phyloP scores from a whole-genome alignment of 2,329 filamentous ascomycete genomes.

The Zarea fungicola region DNA sequence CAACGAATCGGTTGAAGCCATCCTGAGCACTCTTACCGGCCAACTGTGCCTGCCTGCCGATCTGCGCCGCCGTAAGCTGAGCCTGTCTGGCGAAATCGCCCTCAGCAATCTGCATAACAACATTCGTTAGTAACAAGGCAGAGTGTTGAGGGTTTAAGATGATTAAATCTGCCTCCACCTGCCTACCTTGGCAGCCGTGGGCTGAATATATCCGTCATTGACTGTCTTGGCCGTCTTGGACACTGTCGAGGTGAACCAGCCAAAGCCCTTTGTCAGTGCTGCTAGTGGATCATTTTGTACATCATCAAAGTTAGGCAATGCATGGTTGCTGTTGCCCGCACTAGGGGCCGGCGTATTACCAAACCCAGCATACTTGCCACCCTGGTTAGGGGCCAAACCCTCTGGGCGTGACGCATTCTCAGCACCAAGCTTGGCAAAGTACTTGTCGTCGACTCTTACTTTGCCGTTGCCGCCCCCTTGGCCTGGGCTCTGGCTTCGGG shows the following conservation, averaged over 20 bases:
- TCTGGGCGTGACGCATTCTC: slow-evolving; percentile 76
- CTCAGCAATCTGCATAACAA: slow-evolving; percentile 60
- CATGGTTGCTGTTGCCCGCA: slow-evolving; percentile 35
- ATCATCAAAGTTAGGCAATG: slow-evolving; percentile 70
- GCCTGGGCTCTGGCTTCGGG: slow-evolving; percentile 35
- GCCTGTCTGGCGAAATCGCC: slow-evolving; percentile 69
- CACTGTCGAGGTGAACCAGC: slow-evolving; percentile 86
- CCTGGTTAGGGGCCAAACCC: slow-evolving; percentile 76
- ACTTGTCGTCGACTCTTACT: slow-evolving; percentile 72
- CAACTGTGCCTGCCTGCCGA: slow-evolving; percentile 60
- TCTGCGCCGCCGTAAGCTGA: slow-evolving; percentile 57
- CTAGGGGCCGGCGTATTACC: slow-evolving; percentile 65
- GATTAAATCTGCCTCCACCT: too few relatives aligned
- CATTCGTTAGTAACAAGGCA: slow-evolving; percentile 5
- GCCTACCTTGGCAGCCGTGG: slow-evolving; percentile 79
- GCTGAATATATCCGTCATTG: slow-evolving; percentile 87
- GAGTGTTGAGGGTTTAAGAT: too few relatives aligned
- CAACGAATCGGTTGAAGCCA: slow-evolving; percentile 80
- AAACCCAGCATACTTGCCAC: slow-evolving; percentile 89
- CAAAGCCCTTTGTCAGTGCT: slow-evolving; percentile 85
- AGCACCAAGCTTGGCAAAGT: slow-evolving; percentile 79
- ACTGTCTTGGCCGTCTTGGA: slow-evolving; percentile 87
- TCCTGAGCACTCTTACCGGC: slow-evolving; percentile 73
- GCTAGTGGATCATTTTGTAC: slow-evolving; percentile 87
- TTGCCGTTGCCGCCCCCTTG: slow-evolving; percentile 35